phyloP scores from a whole-genome alignment of 139 green algal genomes.

The Penium margaritaceum region DNA sequence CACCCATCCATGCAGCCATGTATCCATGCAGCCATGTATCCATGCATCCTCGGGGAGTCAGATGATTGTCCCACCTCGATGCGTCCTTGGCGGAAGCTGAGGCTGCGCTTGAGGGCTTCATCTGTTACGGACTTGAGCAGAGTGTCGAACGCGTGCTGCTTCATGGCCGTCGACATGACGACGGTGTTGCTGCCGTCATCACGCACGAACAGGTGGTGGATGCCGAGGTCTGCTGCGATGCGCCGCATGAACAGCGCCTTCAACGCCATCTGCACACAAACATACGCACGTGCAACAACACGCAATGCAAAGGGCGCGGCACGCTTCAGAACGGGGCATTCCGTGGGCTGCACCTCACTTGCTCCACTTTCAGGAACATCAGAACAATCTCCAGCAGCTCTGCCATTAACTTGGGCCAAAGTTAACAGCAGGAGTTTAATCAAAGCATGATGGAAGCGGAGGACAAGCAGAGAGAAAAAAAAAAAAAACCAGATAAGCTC shows the following conservation, averaged over 20 bases:
- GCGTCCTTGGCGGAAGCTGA: conserved; percentile 17
- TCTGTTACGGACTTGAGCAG: conserved; percentile 19
- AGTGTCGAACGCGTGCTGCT: conserved; percentile 24
- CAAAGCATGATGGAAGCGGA: too few species aligned
- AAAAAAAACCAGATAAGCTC: too few species aligned
- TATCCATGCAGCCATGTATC: too few species aligned
- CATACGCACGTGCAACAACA: neutral
- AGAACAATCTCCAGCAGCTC: neutral
- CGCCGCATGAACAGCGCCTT: conserved; percentile 31
- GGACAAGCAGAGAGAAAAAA: too few species aligned
- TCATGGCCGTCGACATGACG: conserved; percentile 23
- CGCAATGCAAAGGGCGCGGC: neutral
- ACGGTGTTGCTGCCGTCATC: conserved; percentile 19
- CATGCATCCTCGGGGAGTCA: too few species aligned
- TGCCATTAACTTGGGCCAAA: neutral
- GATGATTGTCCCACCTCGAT: conserved; percentile 35
- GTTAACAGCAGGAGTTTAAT: too few species aligned
- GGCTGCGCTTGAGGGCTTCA: neutral
- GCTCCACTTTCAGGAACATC: too few species aligned
- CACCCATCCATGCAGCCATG: too few species aligned
- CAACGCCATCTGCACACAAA: conserved; percentile 21
- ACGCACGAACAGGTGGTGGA: conserved; percentile 6
- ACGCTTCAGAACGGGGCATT: neutral
- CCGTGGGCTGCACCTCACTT: too few species aligned
- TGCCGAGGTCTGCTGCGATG: conserved; percentile 36